Evolutionary conservation across 805 yeast species (phyloP).

Genomic region (Dipodascus geniculatus): DNA sequence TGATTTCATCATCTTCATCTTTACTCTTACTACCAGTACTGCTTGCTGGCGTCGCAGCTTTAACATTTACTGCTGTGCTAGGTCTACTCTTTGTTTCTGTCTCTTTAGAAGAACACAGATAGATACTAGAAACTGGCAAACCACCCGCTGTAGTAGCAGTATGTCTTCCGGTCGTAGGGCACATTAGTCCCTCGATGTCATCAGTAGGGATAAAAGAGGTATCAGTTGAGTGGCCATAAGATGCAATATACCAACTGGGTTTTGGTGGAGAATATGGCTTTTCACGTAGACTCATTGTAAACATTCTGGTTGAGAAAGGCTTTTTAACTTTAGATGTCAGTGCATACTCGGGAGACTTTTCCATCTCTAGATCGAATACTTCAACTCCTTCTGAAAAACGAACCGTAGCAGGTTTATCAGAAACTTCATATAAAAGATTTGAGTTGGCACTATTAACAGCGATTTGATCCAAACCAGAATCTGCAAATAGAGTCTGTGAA

Average conservation of each 20-base stretch:
- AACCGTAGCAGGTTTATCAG: not conserved
- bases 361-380: not conserved
- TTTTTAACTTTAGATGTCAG: not conserved
- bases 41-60: not conserved
- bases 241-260: conserved; percentile 1
- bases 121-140: conserved; percentile 1
- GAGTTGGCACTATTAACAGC: not conserved
- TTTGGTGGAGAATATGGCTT: conserved; percentile 2
- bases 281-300: not conserved
- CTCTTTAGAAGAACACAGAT: not conserved
- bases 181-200: not conserved
- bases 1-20: not conserved
- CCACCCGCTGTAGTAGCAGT: conserved; percentile 2
- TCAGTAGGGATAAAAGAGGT: not conserved
- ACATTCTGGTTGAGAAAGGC: not conserved
- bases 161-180: not conserved
- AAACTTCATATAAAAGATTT: no score
- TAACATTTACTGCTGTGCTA: not conserved
- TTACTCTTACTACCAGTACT: not conserved
- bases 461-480: not conserved
- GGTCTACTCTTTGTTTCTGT: not conserved
- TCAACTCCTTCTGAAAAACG: not conserved
- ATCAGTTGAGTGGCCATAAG: not conserved
- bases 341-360: not conserved
- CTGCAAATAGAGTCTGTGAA: not conserved